A percentile compares a stretch with the other conserved stretches of the same genome.
phyloP scores from a whole-genome alignment of 2,329 filamentous ascomycete genomes.

The Talaromyces sp. region DNA sequence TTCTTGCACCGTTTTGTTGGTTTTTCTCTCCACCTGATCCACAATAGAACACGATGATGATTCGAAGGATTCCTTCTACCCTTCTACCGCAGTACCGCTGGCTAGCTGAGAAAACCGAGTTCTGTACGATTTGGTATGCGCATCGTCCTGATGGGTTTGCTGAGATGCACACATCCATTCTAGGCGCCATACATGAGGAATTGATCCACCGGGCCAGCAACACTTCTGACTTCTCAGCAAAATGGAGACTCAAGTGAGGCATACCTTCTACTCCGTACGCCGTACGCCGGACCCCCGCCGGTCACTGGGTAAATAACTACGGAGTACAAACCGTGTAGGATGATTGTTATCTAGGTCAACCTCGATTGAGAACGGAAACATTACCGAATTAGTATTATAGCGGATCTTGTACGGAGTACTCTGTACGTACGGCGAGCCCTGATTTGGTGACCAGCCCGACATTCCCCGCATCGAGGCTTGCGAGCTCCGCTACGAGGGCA shows the following conservation, averaged over 20 bases:
- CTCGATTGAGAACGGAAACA: background rate
- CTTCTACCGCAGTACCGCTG: too few species aligned
- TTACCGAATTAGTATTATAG: background rate
- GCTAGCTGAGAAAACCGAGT: background rate
- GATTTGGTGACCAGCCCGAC: constrained; percentile 2
- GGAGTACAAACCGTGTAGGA: too few species aligned
- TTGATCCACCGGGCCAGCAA: background rate
- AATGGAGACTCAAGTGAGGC: background rate
- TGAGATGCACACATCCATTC: background rate
- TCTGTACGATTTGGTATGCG: background rate
- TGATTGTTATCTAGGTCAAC: too few species aligned
- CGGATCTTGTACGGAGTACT: background rate
- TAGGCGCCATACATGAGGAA: constrained; percentile 3
- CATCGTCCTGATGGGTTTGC: background rate
- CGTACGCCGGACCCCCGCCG: background rate
- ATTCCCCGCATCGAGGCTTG: constrained; percentile 8
- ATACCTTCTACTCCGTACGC: background rate
- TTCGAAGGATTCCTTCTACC: constrained; percentile 9
- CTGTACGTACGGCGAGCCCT: background rate
- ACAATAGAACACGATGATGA: constrained; percentile 7
- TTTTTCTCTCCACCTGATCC: background rate
- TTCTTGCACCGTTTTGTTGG: constrained; percentile 5
- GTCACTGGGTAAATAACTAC: too few species aligned
- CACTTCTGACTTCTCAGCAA: background rate
- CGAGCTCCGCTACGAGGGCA: background rate